Evolutionary conservation across 257 asterid species (phyloP), one percentile per base, ranked within the genome.

Genomic region (Plantago elongata): DNA sequence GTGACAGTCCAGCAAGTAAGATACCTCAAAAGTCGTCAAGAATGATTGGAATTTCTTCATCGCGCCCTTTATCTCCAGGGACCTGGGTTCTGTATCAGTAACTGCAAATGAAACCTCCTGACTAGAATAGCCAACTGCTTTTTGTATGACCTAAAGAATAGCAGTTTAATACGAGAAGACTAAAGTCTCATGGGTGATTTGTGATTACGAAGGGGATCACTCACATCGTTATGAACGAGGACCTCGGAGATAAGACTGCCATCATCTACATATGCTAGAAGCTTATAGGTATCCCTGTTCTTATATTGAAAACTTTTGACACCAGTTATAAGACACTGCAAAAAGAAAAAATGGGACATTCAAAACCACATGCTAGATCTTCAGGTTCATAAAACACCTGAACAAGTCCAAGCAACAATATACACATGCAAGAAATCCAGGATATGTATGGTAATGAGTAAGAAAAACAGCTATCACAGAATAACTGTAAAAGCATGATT

Each of bases 191-290:
- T 58, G 70, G 27, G 55, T 54, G 30, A 38, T 30, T 58, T 16
- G 27, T 22, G 13, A 56, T 46, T 17, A 40, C 30, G 7, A 22
- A 7, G 3, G 43, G 27, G 16, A 9, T 9, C 54, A 74, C 92
- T 69, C 68, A 89, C 98, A 11, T 72, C 78, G 69, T 93, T 95
- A 76, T 82, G 90, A 46, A 87, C 64, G 62, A 85, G 82, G 71
- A 93, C 81, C 68, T 89, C 90, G 16, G 88, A 83, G 73, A 92
- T 89, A 57, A 92, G 96, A 79, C 99, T 93, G 68, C 99, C 99
- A 66, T 93, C 99, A 60, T 93, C 99, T 40, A 89, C 69, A 71
- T 69, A 83, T 65, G 77, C 92, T 42, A 69, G 93, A 60, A 93
- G 97, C 75, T 87, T 94, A 62, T 79, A 93, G 37, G 75, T 69